Base-by-base conservation (phyloP, 1,139 yeast species). In the Williopsis jadinii region DNA sequence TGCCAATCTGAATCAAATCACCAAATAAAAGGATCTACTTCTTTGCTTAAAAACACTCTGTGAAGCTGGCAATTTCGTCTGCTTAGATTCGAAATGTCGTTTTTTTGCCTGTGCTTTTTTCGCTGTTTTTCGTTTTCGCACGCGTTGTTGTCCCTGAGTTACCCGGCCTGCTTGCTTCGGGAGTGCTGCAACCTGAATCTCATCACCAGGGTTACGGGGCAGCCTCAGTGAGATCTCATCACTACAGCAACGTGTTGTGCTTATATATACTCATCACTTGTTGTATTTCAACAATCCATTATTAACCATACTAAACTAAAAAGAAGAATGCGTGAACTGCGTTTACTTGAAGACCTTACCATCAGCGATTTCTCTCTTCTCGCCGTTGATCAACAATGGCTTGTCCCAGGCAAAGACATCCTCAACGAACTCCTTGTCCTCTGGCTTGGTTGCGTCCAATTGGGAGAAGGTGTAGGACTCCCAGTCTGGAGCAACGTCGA, bases 401-500 rank as follows among this genome's bases (percentile, higher is more conserved):
- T 81, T 73, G 65, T 84, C 94, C 92, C 94, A 83, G 53, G 92
- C 85, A 81, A 87, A 81, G 74, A 81, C 68, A 74, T 81, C 80
- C 64, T 80, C 73, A 54, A 84, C 66, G 59, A 80, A 79, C 49
- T 68, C 82, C 67, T 72, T 79, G 72, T 77, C 86, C 59, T 74
- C 85, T 48, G 74, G 74, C 57, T 75, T 77, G 59, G 84, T 55
- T 45, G 82, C 69, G 62, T 84, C 92, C 58, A 84, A 71, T 71
- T 78, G 75, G 60, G 74, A 64, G 78, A 72, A 81, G 46, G 63
- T 62, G 71, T 80, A 84, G 33, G 90, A 81, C 73, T 92, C 98
- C 95, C 95, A 88, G 73, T 92, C 99, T 70, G 99, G 97, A 62
- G 98, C 99, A 67, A 92, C 97, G 55, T 92, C 85, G 62, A 92